Conservation (phyloP, 768 basidiomycete genomes). For the Suillus hirtellus region DNA sequence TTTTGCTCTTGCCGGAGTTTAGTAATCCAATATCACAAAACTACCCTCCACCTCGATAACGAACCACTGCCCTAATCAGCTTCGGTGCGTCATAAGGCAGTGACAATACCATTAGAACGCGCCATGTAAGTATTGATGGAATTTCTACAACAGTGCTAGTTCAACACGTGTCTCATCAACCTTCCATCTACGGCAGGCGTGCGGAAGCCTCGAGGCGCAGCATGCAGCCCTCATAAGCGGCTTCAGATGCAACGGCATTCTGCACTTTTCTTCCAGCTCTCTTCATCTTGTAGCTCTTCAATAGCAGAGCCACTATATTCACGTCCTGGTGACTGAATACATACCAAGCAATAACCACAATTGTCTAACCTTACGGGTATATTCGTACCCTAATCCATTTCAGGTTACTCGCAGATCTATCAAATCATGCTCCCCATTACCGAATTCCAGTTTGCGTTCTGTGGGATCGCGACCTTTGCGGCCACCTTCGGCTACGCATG, state of each 20-base stretch:
- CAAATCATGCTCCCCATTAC: conserved; percentile 47
- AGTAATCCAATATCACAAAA: background rate
- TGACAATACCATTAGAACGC: conserved; percentile 5
- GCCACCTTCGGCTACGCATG: conserved; percentile 61
- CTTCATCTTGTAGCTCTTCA: conserved; percentile 17
- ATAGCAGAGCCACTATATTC: conserved; percentile 2
- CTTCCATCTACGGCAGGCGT: conserved; percentile 18
- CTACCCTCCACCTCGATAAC: conserved; percentile 10
- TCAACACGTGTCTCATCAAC: conserved; percentile 26
- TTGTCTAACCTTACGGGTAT: background rate
- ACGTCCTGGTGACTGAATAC: conserved; percentile 11
- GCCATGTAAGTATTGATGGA: conserved; percentile 5
- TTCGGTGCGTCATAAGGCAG: conserved; percentile 8
- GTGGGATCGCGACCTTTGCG: conserved; percentile 59
- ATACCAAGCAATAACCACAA: background rate
- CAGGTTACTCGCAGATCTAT: background rate
- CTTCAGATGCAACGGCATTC: conserved; percentile 20
- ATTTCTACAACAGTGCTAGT: conserved; percentile 4
- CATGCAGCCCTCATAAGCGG: conserved; percentile 32
- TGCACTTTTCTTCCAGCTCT: conserved; percentile 20
- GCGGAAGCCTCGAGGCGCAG: conserved; percentile 34
- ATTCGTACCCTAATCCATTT: conserved; percentile 3
- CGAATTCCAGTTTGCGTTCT: conserved; percentile 57
- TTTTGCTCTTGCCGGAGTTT: background rate
- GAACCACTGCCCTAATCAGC: background rate